phyloP scores from a whole-genome alignment of 805 yeast species.

The Cephaloascus albidus region DNA sequence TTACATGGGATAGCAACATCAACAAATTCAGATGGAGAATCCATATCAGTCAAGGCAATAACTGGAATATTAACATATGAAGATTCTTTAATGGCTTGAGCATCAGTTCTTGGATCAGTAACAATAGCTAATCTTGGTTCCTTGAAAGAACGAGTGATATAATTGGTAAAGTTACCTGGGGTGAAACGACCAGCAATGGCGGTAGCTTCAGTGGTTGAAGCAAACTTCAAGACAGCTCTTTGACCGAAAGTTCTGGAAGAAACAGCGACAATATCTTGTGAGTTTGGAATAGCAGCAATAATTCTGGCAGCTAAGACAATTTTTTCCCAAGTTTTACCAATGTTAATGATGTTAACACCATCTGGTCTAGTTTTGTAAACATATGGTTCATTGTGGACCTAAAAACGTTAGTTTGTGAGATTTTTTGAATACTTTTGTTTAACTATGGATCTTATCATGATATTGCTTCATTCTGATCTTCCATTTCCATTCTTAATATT shows the following conservation, averaged over 20 bases:
- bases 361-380: slow-evolving; percentile 98
- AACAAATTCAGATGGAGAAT: slow-evolving; percentile 97
- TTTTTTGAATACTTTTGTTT: no score
- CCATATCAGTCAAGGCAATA: slow-evolving; percentile 97
- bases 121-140: slow-evolving; percentile 99
- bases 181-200: slow-evolving; percentile 99
- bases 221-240: slow-evolving; percentile 99
- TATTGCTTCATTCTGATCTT: no score
- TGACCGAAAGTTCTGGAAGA: slow-evolving; percentile 99
- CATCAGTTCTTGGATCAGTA: slow-evolving; percentile 99
- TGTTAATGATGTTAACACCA: slow-evolving; percentile 97
- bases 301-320: slow-evolving; percentile 99
- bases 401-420: slow-evolving; percentile 7
- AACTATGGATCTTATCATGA: no score
- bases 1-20: slow-evolving; percentile 99
- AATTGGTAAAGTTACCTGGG: slow-evolving; percentile 99
- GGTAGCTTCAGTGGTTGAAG: slow-evolving; percentile 99
- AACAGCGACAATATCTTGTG: slow-evolving; percentile 97
- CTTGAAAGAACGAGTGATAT: slow-evolving; percentile 99
- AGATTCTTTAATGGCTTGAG: slow-evolving; percentile 99
- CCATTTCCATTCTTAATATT: no score
- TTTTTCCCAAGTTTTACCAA: slow-evolving; percentile 99
- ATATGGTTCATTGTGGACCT: slow-evolving; percentile 96
- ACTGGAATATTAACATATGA: slow-evolving; percentile 99
- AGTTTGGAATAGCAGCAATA: slow-evolving; percentile 98